Base-by-base conservation (phyloP, 2,329 filamentous ascomycete genomes). In the Geosmithia morbida region DNA sequence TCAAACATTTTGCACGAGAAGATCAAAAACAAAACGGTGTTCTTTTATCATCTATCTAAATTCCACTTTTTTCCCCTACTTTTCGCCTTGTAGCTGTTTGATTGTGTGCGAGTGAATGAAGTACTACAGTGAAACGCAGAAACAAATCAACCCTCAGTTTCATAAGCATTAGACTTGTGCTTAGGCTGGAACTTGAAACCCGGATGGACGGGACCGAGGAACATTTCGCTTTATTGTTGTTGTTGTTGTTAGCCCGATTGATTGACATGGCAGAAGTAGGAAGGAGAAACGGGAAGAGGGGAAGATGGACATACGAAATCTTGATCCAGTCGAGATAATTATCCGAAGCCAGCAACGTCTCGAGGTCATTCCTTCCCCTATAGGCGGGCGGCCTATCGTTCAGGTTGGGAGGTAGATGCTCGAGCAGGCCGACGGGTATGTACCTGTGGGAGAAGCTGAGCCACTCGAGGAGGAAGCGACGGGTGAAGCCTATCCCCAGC, bases 311-410 rank as follows among this genome's bases (percentile, higher is more conserved):
- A 63, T 76, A 92, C 88, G 83, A 94, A 58, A 98, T 94, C 71
- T 95, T 97, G 63, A 98, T 88, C 92, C 92, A 98, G 64, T 98
- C 92, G 67, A 83, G 85, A 68, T 94, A 96, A 65, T 97, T 88
- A 52, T 79, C 78, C 65, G 88, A 96, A 14, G 82, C 83, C 66
- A 98, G 74, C 53, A 98, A 68, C n/a, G 87, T 94, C 74, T 98
- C 92, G 59, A 98, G 65, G 47, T 98, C 92, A 64, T 92, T 83
- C 49, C 92, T 74, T 18, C 90, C 89, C 56, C 71, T 77, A 61
- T 85, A 98, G 43, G 80, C 79, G 6, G 90, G 90, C 44, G 92
- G 87, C 18, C 92, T 74, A 61, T 98, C 90, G 57, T 96, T 88
- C 46, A 98, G 77, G 55, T 74, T 83, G 0, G 92, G 89, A 42